Percentiles rank a stretch among this genome's conserved stretches.
Evolutionary conservation across 1,284 basidiomycete species (phyloP).

Genomic region (Fereydounia khargensis): DNA sequence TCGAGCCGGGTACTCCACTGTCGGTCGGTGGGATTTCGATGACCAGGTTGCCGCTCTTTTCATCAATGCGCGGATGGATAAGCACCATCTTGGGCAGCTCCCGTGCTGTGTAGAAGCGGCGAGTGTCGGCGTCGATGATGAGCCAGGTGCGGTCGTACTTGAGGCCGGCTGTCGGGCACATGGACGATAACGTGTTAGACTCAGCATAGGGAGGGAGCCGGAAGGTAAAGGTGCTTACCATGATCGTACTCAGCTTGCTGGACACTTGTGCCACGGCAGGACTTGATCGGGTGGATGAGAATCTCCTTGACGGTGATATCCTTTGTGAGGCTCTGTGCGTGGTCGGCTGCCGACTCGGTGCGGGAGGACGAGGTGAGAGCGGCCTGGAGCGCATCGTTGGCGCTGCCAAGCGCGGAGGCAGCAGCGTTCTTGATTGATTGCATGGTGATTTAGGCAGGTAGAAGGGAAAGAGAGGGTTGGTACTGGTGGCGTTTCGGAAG

Average conservation of each 20-base stretch:
- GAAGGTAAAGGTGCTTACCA: not conserved
- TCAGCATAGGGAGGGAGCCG: not conserved
- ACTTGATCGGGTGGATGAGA: slow-evolving; percentile 50
- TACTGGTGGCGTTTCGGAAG: too few species aligned
- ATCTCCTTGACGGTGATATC: slow-evolving; percentile 23
- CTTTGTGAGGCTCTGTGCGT: slow-evolving; percentile 27
- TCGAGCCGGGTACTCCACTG: slow-evolving; percentile 12
- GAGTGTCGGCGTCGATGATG: slow-evolving; percentile 41
- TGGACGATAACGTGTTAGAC: not conserved
- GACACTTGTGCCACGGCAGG: slow-evolving; percentile 43
- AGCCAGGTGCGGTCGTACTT: slow-evolving; percentile 49
- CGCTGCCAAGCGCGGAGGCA: slow-evolving; percentile 13
- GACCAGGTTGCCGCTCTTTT: slow-evolving; percentile 13
- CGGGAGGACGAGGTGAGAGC: slow-evolving; percentile 16
- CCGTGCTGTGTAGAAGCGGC: slow-evolving; percentile 45
- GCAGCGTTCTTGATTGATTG: slow-evolving; percentile 19
- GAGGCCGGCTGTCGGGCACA: slow-evolving; percentile 11
- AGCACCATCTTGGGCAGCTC: slow-evolving; percentile 49
- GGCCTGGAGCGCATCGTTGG: slow-evolving; percentile 26
- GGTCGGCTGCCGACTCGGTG: slow-evolving; percentile 9
- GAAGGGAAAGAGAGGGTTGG: too few species aligned
- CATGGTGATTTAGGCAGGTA: too few species aligned
- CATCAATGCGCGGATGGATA: slow-evolving; percentile 36
- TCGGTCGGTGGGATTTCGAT: slow-evolving; percentile 42
- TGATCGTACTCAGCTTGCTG: slow-evolving; percentile 29